phyloP scores from a whole-genome alignment of 225 moss, liverwort and hornwort species.

The Sphagnum tenellum region DNA sequence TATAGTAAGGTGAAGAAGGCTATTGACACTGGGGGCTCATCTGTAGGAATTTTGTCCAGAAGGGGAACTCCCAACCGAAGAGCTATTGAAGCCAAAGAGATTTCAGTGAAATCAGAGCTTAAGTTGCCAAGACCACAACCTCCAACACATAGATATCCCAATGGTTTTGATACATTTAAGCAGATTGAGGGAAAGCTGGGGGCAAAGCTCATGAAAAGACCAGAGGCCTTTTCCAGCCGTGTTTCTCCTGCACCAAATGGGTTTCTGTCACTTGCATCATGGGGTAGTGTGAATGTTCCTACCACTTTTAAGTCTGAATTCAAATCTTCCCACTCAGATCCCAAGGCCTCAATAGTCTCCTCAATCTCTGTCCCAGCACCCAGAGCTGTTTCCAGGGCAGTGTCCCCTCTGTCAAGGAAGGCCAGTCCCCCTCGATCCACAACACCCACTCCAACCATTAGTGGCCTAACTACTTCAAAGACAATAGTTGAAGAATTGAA shows the following conservation, averaged over 20 bases:
- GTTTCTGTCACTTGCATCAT: conserved; percentile 23
- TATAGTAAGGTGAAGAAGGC: conserved; percentile 72
- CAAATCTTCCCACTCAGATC: conserved; percentile 20
- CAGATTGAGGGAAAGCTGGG: conserved; percentile 39
- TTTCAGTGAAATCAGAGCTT: conserved; percentile 41
- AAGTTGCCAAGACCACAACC: conserved; percentile 48
- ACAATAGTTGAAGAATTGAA: conserved; percentile 91
- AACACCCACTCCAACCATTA: conserved; percentile 85
- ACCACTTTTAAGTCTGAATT: conserved; percentile 54
- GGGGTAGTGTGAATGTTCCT: conserved; percentile 95
- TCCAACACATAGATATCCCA: conserved; percentile 52
- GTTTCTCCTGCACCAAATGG: conserved; percentile 87
- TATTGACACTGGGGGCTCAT: conserved; percentile 49
- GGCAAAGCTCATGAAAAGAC: conserved; percentile 56
- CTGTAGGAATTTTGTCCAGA: conserved; percentile 31
- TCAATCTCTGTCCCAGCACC: conserved; percentile 44
- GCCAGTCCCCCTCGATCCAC: conserved; percentile 91
- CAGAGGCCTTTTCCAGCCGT: conserved; percentile 64
- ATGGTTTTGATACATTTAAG: conserved; percentile 41
- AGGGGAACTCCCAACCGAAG: conserved; percentile 27
- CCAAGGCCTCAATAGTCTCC: conserved; percentile 27
- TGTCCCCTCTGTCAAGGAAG: conserved; percentile 79
- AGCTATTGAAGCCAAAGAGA: conserved; percentile 67
- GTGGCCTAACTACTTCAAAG: conserved; percentile 67
- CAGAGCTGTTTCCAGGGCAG: conserved; percentile 66